Percentiles rank a stretch among this genome's conserved stretches.
phyloP scores from a whole-genome alignment of 495 filamentous ascomycete species.

The Talaromyces adpressus region DNA sequence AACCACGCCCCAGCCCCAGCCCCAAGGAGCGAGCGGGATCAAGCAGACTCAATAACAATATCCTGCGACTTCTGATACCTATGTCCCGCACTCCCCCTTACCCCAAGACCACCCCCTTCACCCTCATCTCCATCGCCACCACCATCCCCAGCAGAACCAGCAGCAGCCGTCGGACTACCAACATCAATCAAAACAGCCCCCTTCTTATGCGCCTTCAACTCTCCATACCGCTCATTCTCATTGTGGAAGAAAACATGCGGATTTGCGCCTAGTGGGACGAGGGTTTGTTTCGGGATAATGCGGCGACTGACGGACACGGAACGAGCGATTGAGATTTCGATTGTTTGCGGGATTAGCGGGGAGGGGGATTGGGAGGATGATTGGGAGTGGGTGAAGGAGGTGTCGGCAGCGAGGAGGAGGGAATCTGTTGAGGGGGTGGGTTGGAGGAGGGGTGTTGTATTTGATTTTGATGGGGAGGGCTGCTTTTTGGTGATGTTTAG shows the following conservation, averaged over 20 bases:
- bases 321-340: conserved; percentile 34
- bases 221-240: conserved; percentile 5
- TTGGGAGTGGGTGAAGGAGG: not conserved
- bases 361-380: not conserved
- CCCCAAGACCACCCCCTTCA: not conserved
- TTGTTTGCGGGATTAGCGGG: not conserved
- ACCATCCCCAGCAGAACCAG: not conserved
- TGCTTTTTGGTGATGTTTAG: not conserved
- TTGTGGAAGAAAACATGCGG: not conserved
- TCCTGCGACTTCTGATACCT: conserved; percentile 30
- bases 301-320: conserved; percentile 33
- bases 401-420: not conserved
- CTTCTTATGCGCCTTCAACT: conserved; percentile 11
- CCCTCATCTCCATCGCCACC: not conserved
- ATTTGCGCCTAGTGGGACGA: conserved; percentile 25
- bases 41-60: conserved; percentile 30
- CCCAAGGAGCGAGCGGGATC: conserved; percentile 6
- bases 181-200: conserved; percentile 25
- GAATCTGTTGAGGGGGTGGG: not conserved
- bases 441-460: not conserved
- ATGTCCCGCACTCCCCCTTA: conserved; percentile 10
- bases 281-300: conserved; percentile 22
- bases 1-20: not conserved
- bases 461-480: not conserved
- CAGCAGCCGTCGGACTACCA: conserved; percentile 8